Conservation (phyloP, 2,329 filamentous ascomycete species). For the Acrocalymma vagum region DNA sequence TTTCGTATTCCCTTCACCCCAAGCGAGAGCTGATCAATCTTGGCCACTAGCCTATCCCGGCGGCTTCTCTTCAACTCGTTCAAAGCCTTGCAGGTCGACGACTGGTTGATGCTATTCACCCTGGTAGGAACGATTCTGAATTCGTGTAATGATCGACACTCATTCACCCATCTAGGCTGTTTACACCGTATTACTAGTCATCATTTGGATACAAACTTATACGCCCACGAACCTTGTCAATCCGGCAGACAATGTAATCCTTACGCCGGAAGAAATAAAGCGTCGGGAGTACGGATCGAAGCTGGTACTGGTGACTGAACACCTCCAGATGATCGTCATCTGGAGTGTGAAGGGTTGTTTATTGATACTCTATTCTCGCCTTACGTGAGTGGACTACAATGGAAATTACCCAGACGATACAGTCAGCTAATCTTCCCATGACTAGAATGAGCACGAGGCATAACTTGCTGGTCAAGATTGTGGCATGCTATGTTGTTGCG, state of each 20-base stretch:
- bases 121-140: slow-evolving; percentile 46
- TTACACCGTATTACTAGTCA: slow-evolving; percentile 56
- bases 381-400: slow-evolving; percentile 22
- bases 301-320: slow-evolving; percentile 59
- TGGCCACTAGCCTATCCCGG: slow-evolving; percentile 44
- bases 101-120: slow-evolving; percentile 59
- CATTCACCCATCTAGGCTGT: slow-evolving; percentile 23
- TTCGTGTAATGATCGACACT: background rate
- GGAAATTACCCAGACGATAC: slow-evolving; percentile 10
- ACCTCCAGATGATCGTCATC: slow-evolving; percentile 56
- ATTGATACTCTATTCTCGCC: slow-evolving; percentile 57
- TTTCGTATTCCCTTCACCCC: background rate
- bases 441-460: slow-evolving; percentile 28
- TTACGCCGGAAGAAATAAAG: slow-evolving; percentile 28
- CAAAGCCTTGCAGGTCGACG: slow-evolving; percentile 58
- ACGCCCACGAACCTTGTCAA: slow-evolving; percentile 49
- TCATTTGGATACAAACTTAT: slow-evolving; percentile 49
- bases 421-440: background rate
- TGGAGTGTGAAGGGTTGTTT: slow-evolving; percentile 61
- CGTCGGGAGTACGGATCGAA: slow-evolving; percentile 58
- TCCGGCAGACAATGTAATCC: slow-evolving; percentile 50
- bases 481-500: slow-evolving; percentile 50
- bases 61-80: slow-evolving; percentile 53
- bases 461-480: slow-evolving; percentile 51
- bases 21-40: slow-evolving; percentile 1